Base-by-base conservation (phyloP, 306 rosid genomes). In the Cicer yamashitae region DNA sequence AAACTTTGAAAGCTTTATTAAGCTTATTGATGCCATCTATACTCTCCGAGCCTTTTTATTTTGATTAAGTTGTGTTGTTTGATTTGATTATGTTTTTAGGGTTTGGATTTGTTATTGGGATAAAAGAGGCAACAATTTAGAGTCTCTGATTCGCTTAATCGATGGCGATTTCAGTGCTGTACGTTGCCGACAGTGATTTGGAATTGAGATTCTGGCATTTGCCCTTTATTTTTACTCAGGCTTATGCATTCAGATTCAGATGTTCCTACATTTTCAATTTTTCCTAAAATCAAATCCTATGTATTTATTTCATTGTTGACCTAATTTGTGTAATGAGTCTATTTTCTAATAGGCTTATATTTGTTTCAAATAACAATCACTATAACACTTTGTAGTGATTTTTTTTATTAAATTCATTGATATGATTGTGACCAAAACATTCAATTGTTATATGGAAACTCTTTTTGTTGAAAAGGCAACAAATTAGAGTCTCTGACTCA, bases 401-500 rank as follows among this genome's bases (percentile, higher is more conserved):
- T 25, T n/a, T 2, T 25, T 25, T 25, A 25, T 25, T 2, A 2
- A 25, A 25, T 25, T 3, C 0, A 30, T 30, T 30, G 5, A 30
- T 3, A 0, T 25, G 0, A 30, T 30, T 25, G 34, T 25, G 0
- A 25, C 25, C 2, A 1, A 22, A 22, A 22, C 2, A 22, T 22
- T 22, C 25, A 22, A 1, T 22, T 22, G 25, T 22, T 22, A 1
- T n/a, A n/a, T n/a, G n/a, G n/a, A n/a, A n/a, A n/a, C n/a, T n/a
- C n/a, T n/a, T n/a, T n/a, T n/a, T n/a, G n/a, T n/a, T n/a, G n/a
- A 25, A 30, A 30, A 30, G 98, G 98, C 97, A 91, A 93, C 85
- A 89, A 91, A 72, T 91, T 93, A 93, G 98, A 93, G 98, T 93
- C 98, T 84, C 97, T 91, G 93, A 80, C 71, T 79, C 89, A 82